Conservation (phyloP, 208 protist species). For the Trypanosoma scelopori region DNA sequence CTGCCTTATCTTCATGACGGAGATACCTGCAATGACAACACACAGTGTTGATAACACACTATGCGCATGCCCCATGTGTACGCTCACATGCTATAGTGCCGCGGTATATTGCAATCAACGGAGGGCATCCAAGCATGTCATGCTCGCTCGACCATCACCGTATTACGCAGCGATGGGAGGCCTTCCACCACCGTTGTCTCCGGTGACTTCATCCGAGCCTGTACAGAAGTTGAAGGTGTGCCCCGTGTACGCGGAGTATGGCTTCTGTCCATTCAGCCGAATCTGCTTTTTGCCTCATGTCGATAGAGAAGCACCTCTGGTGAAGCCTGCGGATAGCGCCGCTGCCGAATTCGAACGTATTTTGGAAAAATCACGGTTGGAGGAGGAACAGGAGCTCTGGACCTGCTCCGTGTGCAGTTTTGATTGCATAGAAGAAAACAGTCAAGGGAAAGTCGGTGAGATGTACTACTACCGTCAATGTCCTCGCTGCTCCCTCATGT, state of each 20-base stretch:
- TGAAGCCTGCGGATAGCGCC: constrained; percentile 31
- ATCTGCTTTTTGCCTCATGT: constrained; percentile 79
- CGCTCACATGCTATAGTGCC: constrained; percentile 58
- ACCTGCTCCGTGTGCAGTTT: constrained; percentile 76
- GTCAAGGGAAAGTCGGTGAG: constrained; percentile 59
- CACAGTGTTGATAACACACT: constrained; percentile 7
- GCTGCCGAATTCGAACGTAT: constrained; percentile 67
- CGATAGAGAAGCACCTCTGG: constrained; percentile 23
- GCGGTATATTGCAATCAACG: constrained; percentile 73
- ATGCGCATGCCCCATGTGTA: constrained; percentile 78
- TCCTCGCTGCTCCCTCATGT: constrained; percentile 68
- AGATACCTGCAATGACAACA: constrained; percentile 1
- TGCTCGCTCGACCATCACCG: constrained; percentile 67
- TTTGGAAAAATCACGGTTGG: constrained; percentile 30
- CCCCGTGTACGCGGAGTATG: constrained; percentile 66
- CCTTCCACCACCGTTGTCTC: constrained; percentile 45
- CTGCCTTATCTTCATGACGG: background rate
- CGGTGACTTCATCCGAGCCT: constrained; percentile 15
- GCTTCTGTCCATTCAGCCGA: constrained; percentile 74
- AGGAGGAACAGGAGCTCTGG: constrained; percentile 59
- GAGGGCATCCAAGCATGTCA: constrained; percentile 74
- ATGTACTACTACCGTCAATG: constrained; percentile 76
- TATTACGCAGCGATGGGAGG: constrained; percentile 34
- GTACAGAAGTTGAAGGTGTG: constrained; percentile 35
- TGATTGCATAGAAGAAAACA: constrained; percentile 54